phyloP scores from a whole-genome alignment of 371 early-diverging fungal genomes.

The Circinella minor region DNA sequence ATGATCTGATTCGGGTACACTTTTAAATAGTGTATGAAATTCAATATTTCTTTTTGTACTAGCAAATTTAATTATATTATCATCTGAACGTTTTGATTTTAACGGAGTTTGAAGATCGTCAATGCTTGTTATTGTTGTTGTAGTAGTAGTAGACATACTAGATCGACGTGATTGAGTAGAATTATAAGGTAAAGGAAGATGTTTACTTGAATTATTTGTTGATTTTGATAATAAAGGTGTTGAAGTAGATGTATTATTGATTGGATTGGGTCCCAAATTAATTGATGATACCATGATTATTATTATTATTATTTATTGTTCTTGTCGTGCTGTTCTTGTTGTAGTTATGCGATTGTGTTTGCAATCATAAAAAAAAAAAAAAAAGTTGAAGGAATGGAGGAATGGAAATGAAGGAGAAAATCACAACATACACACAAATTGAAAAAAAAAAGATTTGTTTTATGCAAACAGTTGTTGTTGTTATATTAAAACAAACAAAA shows the following conservation, averaged over 20 bases:
- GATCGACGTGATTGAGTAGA: conserved; percentile 12
- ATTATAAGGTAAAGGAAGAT: background rate
- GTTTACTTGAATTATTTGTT: background rate
- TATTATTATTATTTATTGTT: background rate
- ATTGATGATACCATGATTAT: background rate
- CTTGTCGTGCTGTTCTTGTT: background rate
- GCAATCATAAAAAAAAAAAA: conserved; percentile 3
- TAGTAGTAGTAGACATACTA: conserved; percentile 8
- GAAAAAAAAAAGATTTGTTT: too few species aligned
- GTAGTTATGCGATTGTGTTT: background rate
- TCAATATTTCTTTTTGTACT: conserved; percentile 60
- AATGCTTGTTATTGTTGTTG: background rate
- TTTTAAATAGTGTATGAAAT: conserved; percentile 66
- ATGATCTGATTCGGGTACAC: conserved; percentile 64
- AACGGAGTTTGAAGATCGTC: conserved; percentile 2
- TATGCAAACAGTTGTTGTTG: too few species aligned
- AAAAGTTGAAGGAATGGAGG: conserved; percentile 7
- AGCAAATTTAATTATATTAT: conserved; percentile 26
- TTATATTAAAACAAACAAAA: too few species aligned
- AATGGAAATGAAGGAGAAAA: background rate
- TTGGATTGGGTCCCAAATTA: conserved; percentile 7
- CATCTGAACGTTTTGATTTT: conserved; percentile 3
- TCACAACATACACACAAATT: too few species aligned
- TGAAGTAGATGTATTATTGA: conserved; percentile 1
- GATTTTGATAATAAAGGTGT: conserved; percentile 10